phyloP scores from a whole-genome alignment of 768 basidiomycete genomes.

The Lactarius psammicola region DNA sequence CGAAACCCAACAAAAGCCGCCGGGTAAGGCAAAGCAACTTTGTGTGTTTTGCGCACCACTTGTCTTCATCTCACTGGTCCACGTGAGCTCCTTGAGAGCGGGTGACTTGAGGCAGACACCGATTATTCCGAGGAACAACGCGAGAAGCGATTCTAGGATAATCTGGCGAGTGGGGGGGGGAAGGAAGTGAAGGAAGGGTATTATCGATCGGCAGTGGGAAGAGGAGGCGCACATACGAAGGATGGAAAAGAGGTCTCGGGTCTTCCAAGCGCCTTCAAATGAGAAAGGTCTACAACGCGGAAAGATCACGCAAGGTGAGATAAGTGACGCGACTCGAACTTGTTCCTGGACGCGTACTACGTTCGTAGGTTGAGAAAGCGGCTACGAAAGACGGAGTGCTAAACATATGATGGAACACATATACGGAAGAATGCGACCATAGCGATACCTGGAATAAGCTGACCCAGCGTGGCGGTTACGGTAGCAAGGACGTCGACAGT shows the following conservation, averaged over 20 bases:
- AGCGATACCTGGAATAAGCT: conserved; percentile 15
- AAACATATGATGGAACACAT: not conserved
- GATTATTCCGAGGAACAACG: too few species aligned
- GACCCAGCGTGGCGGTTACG: conserved; percentile 18
- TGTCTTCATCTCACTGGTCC: too few species aligned
- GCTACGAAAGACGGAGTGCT: conserved; percentile 42
- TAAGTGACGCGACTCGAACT: too few species aligned
- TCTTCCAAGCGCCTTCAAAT: too few species aligned
- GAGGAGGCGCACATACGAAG: conserved; percentile 45
- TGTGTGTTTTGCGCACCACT: conserved; percentile 49
- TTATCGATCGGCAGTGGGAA: not conserved
- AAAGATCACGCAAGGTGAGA: too few species aligned
- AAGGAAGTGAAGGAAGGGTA: not conserved
- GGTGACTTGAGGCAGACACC: too few species aligned
- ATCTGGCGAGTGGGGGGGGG: conserved; percentile 48
- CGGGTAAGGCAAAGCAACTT: not conserved
- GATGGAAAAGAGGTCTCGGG: conserved; percentile 61
- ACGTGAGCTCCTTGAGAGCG: too few species aligned
- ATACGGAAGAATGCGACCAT: conserved; percentile 18
- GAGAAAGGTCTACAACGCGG: too few species aligned
- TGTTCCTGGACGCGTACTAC: too few species aligned
- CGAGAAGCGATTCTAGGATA: too few species aligned
- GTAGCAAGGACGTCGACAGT: too few species aligned
- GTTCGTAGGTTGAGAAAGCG: conserved; percentile 77
- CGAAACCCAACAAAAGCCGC: not conserved